Evolutionary conservation across 257 asterid genomes (phyloP), one percentile per base, ranked within the genome.

Genomic region (Hygrophila difformis): DNA sequence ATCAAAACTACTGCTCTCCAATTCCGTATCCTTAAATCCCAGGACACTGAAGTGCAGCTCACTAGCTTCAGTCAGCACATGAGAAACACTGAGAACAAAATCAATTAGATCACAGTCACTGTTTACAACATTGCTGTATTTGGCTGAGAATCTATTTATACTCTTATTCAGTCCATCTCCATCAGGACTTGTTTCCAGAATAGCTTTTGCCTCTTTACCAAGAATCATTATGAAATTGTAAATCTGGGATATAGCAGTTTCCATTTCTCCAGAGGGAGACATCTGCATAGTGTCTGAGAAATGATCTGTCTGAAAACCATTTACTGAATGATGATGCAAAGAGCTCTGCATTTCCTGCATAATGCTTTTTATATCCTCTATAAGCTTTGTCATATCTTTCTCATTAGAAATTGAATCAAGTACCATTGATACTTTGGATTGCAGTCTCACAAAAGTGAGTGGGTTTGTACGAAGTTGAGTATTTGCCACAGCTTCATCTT

Each of bases 31-130:
- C 68, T 68, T 79, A 44, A 75, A 79, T 36, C 94, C 91, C 50
- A 77, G 71, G 51, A 85, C 63, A 63, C 65, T 79, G 63, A 79
- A 77, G 55, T 73, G 93, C 51, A 86, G 75, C 61, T 74, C 82
- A 46, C 87, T 78, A 34, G 86, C 91, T 61, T 66, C 67, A 52
- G 66, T 57, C 43, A 91, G 54, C 24, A 86, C 81, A 57, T 44
- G 72, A 47, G 99, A 86, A 49, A 78, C 69, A 54, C 77, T 94
- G 18, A 67, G 61, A 51, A 91, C 81, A 64, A 86, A 91, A 44
- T 70, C 81, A 46, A 47, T 55, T 56, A 68, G 65, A 56, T 64
- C 65, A 24, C 55, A 60, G 47, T 60, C 64, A 12, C 66, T 65
- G 61, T 60, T 49, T 53, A 51, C 39, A 44, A 74, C 78, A 59